Base-by-base conservation (phyloP, 139 green algal genomes). In the Chlamydomonas schloesseri region DNA sequence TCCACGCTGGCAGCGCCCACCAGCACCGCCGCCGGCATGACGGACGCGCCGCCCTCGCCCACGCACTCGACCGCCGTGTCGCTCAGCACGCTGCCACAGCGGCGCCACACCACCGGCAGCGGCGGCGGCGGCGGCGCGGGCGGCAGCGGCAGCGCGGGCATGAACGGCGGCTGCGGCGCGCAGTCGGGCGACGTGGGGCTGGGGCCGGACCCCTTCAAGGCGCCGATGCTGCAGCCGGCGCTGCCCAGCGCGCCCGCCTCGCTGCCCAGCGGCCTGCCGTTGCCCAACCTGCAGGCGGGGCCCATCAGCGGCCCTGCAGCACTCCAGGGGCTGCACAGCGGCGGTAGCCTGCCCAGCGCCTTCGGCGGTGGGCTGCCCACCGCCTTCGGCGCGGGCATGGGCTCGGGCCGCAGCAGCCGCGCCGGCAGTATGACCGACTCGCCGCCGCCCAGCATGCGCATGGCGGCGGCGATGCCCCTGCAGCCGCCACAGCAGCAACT, bases 401-500 rank as follows among this genome's bases (percentile, higher is more conserved):
- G 85, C 23, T 81, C 71, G 31, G 67, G 72, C 13, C 77, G 82
- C 36, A 87, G 85, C 60, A 70, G 57, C 55, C 47, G 82, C 15
- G 85, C 82, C 0, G 85, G 82, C n/a, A 79, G 73, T 34, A 81
- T 89, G 46, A 89, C 79, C 36, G 75, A 89, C 74, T 84, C 58
- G n/a, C 83, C 77, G 23, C 65, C 71, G 55, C 85, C 64, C 46
- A 89, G 64, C 57, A 17, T 72, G 58, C 73, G 75, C 53, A 42
- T 68, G 71, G 23, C n/a, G 5, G 24, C 72, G 46, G 24, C 18
- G 72, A 68, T 23, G 73, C 60, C 29, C 29, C 3, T 57, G 73
- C 47, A 46, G 18, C 17, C 47, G 65, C 79, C 77, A 47, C 79
- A 24, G 42, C 34, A 58, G 42, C 42, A 58, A 28, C 57, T 50